Conservation (phyloP, 1,284 basidiomycete genomes). For the Kalmanozyma brasiliensis region DNA sequence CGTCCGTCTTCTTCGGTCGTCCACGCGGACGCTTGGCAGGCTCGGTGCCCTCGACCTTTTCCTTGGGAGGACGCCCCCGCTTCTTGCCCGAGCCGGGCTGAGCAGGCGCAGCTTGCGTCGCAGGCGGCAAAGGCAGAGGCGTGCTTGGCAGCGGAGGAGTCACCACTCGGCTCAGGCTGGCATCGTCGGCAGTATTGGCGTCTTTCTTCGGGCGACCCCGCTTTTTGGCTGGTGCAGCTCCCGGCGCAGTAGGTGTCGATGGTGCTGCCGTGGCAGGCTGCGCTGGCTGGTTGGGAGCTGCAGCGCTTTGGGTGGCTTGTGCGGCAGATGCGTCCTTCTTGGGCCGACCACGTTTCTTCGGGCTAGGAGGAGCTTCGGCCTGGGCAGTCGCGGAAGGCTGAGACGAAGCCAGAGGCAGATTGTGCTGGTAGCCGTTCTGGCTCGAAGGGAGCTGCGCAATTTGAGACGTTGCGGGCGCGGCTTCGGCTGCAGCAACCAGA, state of each 20-base stretch:
- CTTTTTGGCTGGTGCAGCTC: slow-evolving; percentile 7
- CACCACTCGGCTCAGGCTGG: slow-evolving; percentile 16
- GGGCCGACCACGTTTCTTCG: slow-evolving; percentile 42
- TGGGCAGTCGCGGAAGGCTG: not conserved
- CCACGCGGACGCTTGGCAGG: slow-evolving; percentile 40
- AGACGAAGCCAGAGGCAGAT: slow-evolving; percentile 4
- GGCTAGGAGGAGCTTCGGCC: not conserved
- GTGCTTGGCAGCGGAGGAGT: slow-evolving; percentile 27
- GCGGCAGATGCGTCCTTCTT: slow-evolving; percentile 19
- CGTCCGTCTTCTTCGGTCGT: slow-evolving; percentile 37
- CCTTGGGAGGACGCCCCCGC: slow-evolving; percentile 40
- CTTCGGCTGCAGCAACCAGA: slow-evolving; percentile 16
- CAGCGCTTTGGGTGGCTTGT: not conserved
- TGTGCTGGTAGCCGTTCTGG: no score
- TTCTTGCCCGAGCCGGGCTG: slow-evolving; percentile 35
- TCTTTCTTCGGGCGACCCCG: slow-evolving; percentile 26
- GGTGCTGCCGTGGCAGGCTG: slow-evolving; percentile 2
- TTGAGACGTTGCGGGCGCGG: slow-evolving; percentile 6
- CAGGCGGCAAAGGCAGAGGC: slow-evolving; percentile 8
- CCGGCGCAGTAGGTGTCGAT: slow-evolving; percentile 3
- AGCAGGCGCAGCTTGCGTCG: slow-evolving; percentile 13
- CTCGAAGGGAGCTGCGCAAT: no score
- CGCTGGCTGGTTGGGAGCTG: slow-evolving; percentile 1
- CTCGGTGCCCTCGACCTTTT: slow-evolving; percentile 25
- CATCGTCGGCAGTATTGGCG: slow-evolving; percentile 10